Evolutionary conservation across 257 asterid genomes (phyloP).

Genomic region (Scutellaria minor): DNA sequence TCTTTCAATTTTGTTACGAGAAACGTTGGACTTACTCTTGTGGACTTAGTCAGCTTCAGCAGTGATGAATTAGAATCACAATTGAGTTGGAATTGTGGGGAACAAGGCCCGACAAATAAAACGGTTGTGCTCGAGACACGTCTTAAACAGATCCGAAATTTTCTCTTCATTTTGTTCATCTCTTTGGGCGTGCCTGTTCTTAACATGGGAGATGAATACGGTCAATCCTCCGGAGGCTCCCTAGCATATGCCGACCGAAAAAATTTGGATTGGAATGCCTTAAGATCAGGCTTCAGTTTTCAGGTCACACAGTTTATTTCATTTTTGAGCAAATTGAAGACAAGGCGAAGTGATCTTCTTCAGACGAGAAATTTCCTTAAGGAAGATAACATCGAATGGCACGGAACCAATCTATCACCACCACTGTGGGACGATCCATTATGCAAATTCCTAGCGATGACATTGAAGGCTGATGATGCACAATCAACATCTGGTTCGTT

Average conservation of each 20-base stretch:
- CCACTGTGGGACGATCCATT: slow-evolving; percentile 74
- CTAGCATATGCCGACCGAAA: slow-evolving; percentile 49
- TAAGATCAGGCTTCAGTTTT: slow-evolving; percentile 60
- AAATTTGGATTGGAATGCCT: slow-evolving; percentile 68
- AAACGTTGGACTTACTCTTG: slow-evolving; percentile 76
- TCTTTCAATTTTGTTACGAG: slow-evolving; percentile 78
- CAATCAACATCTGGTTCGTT: slow-evolving; percentile 31
- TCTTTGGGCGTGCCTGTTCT: slow-evolving; percentile 89
- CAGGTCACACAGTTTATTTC: slow-evolving; percentile 70
- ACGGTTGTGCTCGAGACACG: slow-evolving; percentile 64
- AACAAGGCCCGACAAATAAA: slow-evolving; percentile 81
- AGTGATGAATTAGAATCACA: slow-evolving; percentile 52
- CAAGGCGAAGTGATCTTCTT: slow-evolving; percentile 72
- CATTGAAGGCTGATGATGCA: slow-evolving; percentile 56
- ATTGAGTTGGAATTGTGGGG: slow-evolving; percentile 92
- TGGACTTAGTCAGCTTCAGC: slow-evolving; percentile 89
- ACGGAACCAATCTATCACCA: slow-evolving; percentile 52
- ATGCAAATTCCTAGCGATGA: slow-evolving; percentile 76
- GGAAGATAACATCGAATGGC: slow-evolving; percentile 78
- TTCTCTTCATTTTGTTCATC: slow-evolving; percentile 68
- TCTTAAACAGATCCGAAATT: slow-evolving; percentile 82
- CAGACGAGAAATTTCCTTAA: slow-evolving; percentile 63
- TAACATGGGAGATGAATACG: slow-evolving; percentile 99
- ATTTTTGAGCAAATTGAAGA: slow-evolving; percentile 65
- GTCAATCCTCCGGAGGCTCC: slow-evolving; percentile 76